These are phyloP conservation scores for Mucor mucedo DNA, from an alignment of 371 early-diverging fungal genomes.

Conservation along the genomic window DNA sequence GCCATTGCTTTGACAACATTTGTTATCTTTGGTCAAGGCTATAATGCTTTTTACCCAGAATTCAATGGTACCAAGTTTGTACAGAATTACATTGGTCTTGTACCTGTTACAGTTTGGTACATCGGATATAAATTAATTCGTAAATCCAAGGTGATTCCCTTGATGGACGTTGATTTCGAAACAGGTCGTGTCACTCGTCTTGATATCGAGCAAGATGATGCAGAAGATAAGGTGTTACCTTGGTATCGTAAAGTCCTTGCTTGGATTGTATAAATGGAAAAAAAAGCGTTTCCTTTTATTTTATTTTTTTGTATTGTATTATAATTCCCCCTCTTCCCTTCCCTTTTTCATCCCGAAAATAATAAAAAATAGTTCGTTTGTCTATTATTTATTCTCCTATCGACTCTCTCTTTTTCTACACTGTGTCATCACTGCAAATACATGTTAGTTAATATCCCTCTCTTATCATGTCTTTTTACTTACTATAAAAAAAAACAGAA, in stretches of 20 bases:
- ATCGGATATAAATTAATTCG: constrained; percentile 51
- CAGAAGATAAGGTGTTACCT: constrained; percentile 25
- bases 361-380: neutral
- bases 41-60: constrained; percentile 31
- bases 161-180: constrained; percentile 50
- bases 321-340: neutral
- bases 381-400: constrained; percentile 3
- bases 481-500: constrained; percentile 17
- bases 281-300: neutral
- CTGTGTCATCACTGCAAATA: constrained; percentile 32
- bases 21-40: constrained; percentile 65
- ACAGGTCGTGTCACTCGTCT: constrained; percentile 37
- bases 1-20: constrained; percentile 51
- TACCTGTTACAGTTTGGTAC: constrained; percentile 52
- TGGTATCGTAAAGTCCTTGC: constrained; percentile 29
- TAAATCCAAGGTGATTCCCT: constrained; percentile 59
- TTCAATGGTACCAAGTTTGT: constrained; percentile 36
- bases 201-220: constrained; percentile 41
- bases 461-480: constrained; percentile 5
- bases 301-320: constrained; percentile 1
- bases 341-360: neutral
- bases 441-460: neutral
- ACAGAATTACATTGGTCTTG: constrained; percentile 48
- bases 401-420: constrained; percentile 11
- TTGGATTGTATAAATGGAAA: constrained; percentile 21